Percentiles rank a stretch among this genome's conserved stretches.
phyloP scores from a whole-genome alignment of 2,329 filamentous ascomycete species.

The Parastagonospora nodorum region DNA sequence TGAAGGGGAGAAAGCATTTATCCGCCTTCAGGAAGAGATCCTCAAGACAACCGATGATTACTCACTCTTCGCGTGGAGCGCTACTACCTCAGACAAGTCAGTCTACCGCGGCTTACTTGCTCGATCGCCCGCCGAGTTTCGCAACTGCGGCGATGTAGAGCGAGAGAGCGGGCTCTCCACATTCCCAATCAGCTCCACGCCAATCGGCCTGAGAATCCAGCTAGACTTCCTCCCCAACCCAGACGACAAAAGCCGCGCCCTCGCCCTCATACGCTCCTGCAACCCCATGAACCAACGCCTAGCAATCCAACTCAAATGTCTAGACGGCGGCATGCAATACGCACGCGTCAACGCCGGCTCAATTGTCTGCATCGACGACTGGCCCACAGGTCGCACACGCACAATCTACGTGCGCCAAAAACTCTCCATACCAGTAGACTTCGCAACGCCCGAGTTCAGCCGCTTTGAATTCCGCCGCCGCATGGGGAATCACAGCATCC shows the following conservation, averaged over 20 bases:
- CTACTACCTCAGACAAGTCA: slow-evolving; percentile 14
- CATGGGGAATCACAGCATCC: slow-evolving; percentile 15
- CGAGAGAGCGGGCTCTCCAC: slow-evolving; percentile 23
- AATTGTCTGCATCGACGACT: slow-evolving; percentile 55
- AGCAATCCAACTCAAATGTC: slow-evolving; percentile 26
- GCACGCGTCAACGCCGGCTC: slow-evolving; percentile 51
- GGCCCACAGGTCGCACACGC: slow-evolving; percentile 29
- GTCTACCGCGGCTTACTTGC: slow-evolving; percentile 32
- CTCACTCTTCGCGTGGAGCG: slow-evolving; percentile 33
- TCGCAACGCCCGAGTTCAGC: slow-evolving; percentile 23
- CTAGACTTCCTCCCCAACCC: slow-evolving; percentile 27
- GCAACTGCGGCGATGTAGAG: slow-evolving; percentile 23
- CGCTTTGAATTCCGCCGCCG: slow-evolving; percentile 26
- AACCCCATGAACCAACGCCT: slow-evolving; percentile 29
- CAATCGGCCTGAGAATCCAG: slow-evolving; percentile 29
- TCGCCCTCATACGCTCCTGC: slow-evolving; percentile 27
- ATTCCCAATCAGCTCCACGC: slow-evolving; percentile 23
- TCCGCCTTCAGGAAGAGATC: slow-evolving; percentile 34
- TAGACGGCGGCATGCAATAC: slow-evolving; percentile 42
- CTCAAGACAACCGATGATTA: slow-evolving; percentile 35
- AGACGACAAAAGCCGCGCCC: slow-evolving; percentile 14
- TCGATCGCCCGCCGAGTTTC: slow-evolving; percentile 28
- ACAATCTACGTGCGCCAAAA: slow-evolving; percentile 32
- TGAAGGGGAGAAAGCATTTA: slow-evolving; percentile 35
- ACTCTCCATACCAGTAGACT: slow-evolving; percentile 25